Base-by-base conservation (phyloP, 2,329 filamentous ascomycete genomes). In the Colletotrichum sp. region DNA sequence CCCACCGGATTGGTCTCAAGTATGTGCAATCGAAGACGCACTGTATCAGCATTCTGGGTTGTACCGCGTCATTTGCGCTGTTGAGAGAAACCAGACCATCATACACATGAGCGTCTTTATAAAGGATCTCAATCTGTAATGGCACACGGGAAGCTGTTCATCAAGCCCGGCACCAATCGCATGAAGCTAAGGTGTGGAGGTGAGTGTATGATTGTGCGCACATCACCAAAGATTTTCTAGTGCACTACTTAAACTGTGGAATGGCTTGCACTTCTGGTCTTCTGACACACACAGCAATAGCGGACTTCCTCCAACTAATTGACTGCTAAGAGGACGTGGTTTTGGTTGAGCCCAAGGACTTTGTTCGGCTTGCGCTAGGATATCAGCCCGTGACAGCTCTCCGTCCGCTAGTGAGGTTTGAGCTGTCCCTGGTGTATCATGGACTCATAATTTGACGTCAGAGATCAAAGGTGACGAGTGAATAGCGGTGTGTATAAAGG, bases 341-440 rank as follows among this genome's bases (percentile, higher is more conserved):
- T n/a, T n/a, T 0, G 18, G 18, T 5, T 1, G 16, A 43, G 39
- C 6, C 39, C 12, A 10, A 9, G 3, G 39, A n/a, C 0, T 43
- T 43, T 18, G 3, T 43, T 0, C 39, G 4, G 8, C 10, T 10
- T 43, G 8, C 16, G 16, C 39, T n/a, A n/a, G n/a, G n/a, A n/a
- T n/a, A n/a, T n/a, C n/a, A n/a, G n/a, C n/a, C n/a, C n/a, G n/a
- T n/a, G n/a, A n/a, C n/a, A n/a, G n/a, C n/a, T n/a, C n/a, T n/a
- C n/a, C n/a, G n/a, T n/a, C n/a, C n/a, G n/a, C n/a, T n/a, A n/a
- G n/a, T n/a, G n/a, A n/a, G n/a, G n/a, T n/a, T n/a, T n/a, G n/a
- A n/a, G n/a, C n/a, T n/a, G n/a, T n/a, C n/a, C n/a, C n/a, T n/a
- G n/a, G n/a, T n/a, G n/a, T n/a, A n/a, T n/a, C n/a, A n/a, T n/a